Evolutionary conservation across 2,329 filamentous ascomycete genomes (phyloP), one percentile per base, ranked within the genome.

Genomic region (Cercospora brassicicola): DNA sequence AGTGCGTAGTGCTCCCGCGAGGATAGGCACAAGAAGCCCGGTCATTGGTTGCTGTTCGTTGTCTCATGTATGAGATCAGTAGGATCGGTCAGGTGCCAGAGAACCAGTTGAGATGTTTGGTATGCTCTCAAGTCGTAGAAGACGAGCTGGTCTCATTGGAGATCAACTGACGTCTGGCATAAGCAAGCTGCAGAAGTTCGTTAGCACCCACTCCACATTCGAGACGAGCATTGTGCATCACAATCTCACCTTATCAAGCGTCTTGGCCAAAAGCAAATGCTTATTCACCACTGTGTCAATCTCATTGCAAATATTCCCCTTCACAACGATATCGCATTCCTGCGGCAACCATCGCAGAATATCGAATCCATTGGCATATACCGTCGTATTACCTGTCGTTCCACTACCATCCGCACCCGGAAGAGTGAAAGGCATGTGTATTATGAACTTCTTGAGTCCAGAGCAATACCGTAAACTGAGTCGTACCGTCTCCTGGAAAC

Each of bases 341-440:
- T 78, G 75, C 2, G 82, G 82, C 67, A 84, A 69, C 81, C 82
- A 84, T 13, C 81, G 69, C 42, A 84, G 71, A 36, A 83, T 83
- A 67, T 82, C 81, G 66, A 84, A 84, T 0, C 81, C 81, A 65
- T 83, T 83, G 13, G 81, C 81, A 65, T 83, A 83, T 7, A 83
- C 80, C 26, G 79, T 81, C 2, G 79, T 81, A 28, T 80, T 79
- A 8, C 78, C 77, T 31, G 71, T 73, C 9, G 73, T 75, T 9
- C 72, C 74, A 66, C 74, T 76, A 39, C 74, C 75, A 61, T 77
- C 76, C 1, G 74, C 70, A 20, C 75, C 73, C 1, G 75, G 75
- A 5, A 76, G 71, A 13, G 71, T 73, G 68, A 77, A 77, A 7
- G 76, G 79, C 59, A 82, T 75, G 18, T 78, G 74, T 30, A 84